Evolutionary conservation across 1,284 basidiomycete genomes (phyloP).

Genomic region (Ustilago hordei): DNA sequence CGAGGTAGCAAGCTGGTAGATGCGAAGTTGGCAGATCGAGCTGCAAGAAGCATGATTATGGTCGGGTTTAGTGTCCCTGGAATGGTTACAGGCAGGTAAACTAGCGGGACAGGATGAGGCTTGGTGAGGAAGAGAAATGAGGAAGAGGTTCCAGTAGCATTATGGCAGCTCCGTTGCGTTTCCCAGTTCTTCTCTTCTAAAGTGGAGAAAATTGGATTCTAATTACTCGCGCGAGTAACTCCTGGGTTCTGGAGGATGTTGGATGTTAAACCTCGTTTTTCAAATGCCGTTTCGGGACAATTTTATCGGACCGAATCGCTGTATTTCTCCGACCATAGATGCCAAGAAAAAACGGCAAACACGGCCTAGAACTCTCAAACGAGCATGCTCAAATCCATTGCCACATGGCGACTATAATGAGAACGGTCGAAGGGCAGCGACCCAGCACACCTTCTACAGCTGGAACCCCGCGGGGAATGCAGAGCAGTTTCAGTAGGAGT

Average conservation of each 20-base stretch:
- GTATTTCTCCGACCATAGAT: background rate
- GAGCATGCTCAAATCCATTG: too few relatives aligned
- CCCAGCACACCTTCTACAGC: too few relatives aligned
- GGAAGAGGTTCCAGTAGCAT: background rate
- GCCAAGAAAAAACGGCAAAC: too few relatives aligned
- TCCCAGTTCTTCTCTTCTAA: background rate
- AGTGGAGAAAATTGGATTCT: background rate
- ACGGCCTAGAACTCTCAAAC: too few relatives aligned
- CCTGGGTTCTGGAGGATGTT: too few relatives aligned
- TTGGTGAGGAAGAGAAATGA: background rate
- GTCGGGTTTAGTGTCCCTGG: background rate
- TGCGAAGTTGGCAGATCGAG: background rate
- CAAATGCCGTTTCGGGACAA: background rate
- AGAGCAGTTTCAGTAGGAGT: background rate
- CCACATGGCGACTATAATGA: background rate
- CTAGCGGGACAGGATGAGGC: background rate
- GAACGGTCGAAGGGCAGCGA: background rate
- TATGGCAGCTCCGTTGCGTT: background rate
- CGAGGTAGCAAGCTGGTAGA: constrained; percentile 6
- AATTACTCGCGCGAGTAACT: constrained; percentile 8
- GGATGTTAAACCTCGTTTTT: background rate
- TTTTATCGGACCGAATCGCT: background rate
- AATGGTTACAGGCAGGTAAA: background rate
- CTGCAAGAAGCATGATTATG: constrained; percentile 18
- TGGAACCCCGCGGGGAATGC: constrained; percentile 15